These are phyloP conservation scores for Syzygium grande DNA, from an alignment of 345 rosid species.

Conservation along the genomic window DNA sequence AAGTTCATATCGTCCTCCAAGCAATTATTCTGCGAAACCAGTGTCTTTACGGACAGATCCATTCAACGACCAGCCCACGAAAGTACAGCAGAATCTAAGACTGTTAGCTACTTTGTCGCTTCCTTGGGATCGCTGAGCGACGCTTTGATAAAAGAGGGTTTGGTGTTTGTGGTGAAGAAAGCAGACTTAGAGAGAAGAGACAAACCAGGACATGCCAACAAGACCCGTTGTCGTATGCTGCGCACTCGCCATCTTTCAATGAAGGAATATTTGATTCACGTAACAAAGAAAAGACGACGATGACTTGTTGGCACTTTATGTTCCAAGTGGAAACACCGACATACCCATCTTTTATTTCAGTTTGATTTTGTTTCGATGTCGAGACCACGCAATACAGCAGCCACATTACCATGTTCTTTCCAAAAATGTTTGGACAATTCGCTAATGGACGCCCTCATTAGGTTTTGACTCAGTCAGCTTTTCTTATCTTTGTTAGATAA, in stretches of 20 bases:
- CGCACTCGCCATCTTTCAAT: not conserved
- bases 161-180: not conserved
- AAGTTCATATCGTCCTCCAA: not conserved
- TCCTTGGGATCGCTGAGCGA: not conserved
- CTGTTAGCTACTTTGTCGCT: not conserved
- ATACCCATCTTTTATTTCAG: not conserved
- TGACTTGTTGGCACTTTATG: not conserved
- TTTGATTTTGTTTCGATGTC: not conserved
- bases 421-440: not conserved
- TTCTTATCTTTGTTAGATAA: not conserved
- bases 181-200: not conserved
- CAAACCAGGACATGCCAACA: not conserved
- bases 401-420: not conserved
- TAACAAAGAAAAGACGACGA: not conserved
- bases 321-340: not conserved
- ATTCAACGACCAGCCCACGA: not conserved
- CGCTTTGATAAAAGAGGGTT: not conserved
- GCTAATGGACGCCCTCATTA: not conserved
- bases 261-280: fast-evolving
- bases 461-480: not conserved
- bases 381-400: not conserved
- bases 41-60: not conserved
- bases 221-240: not conserved
- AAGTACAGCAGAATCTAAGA: not conserved
- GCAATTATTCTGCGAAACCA: not conserved